These are phyloP conservation scores for Penicillium mononematosum DNA, from an alignment of 495 filamentous ascomycete species.

Conservation along the genomic window DNA sequence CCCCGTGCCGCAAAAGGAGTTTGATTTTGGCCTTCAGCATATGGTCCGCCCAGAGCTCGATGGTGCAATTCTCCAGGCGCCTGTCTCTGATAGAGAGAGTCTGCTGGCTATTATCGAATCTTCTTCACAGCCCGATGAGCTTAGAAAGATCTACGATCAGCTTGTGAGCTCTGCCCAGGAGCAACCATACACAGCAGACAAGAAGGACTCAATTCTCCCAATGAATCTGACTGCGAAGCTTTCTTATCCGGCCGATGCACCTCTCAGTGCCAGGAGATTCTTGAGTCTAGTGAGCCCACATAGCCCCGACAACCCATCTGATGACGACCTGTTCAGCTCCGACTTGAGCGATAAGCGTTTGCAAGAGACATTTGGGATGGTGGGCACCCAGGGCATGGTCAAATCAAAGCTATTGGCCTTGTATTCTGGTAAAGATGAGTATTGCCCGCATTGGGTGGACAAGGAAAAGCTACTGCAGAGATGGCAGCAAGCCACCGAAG, in stretches of 20 bases:
- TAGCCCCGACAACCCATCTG: conserved; percentile 54
- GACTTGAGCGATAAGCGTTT: conserved; percentile 64
- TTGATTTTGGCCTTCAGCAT: conserved; percentile 26
- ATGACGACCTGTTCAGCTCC: conserved; percentile 88
- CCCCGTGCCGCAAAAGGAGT: conserved; percentile 28
- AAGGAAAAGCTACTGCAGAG: conserved; percentile 58
- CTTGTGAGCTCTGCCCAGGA: conserved; percentile 52
- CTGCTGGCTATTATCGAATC: conserved; percentile 36
- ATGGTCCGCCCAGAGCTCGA: conserved; percentile 54
- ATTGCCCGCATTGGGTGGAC: conserved; percentile 61
- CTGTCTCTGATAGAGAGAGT: conserved; percentile 75
- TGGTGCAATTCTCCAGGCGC: conserved; percentile 80
- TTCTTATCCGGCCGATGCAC: conserved; percentile 54
- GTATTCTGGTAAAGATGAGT: conserved; percentile 71
- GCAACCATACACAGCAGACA: conserved; percentile 41
- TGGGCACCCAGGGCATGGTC: conserved; percentile 55
- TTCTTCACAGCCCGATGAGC: conserved; percentile 23
- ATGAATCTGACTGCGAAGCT: conserved; percentile 42
- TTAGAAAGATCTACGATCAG: conserved; percentile 46
- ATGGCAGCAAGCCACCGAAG: conserved; percentile 65
- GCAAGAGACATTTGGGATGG: conserved; percentile 60
- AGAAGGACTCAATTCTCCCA: conserved; percentile 58
- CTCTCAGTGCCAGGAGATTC: conserved; percentile 58
- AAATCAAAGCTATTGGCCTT: conserved; percentile 51
- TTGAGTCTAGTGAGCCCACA: conserved; percentile 60